Percentiles rank a stretch among this genome's conserved stretches.
These are phyloP conservation scores for Rhizopus arrhizus DNA, from an alignment of 371 early-diverging fungal genomes.

Conservation along the genomic window DNA sequence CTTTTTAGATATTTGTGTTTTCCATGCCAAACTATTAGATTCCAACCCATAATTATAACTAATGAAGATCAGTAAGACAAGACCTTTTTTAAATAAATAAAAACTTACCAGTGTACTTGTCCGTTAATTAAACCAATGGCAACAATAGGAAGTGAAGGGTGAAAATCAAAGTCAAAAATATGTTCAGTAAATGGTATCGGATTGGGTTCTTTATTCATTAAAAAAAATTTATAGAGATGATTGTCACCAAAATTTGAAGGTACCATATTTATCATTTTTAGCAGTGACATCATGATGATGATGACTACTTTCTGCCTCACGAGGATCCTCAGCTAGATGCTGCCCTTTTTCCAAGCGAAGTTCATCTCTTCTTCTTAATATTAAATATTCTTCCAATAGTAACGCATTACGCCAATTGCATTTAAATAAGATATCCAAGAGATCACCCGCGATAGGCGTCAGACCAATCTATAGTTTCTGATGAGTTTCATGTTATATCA, in stretches of 20 bases:
- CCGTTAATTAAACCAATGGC: conserved; percentile 82
- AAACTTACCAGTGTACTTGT: conserved; percentile 66
- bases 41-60: conserved; percentile 57
- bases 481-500: not conserved
- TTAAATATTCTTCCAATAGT: conserved; percentile 48
- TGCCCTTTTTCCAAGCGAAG: conserved; percentile 34
- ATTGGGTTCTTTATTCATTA: conserved; percentile 1
- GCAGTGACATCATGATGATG: not conserved
- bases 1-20: conserved; percentile 70
- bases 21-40: conserved; percentile 61
- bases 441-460: conserved; percentile 53
- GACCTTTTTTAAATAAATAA: conserved; percentile 1
- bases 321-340: not conserved
- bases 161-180: conserved; percentile 76
- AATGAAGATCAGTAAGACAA: conserved; percentile 6
- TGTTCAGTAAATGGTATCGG: conserved; percentile 43
- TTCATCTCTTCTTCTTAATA: conserved; percentile 44
- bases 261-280: not conserved
- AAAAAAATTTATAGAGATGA: not conserved
- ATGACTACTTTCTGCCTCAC: not conserved
- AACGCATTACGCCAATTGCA: conserved; percentile 52
- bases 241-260: not conserved
- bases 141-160: conserved; percentile 69
- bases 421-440: conserved; percentile 53
- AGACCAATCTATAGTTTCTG: conserved; percentile 35